Conservation (phyloP, 495 filamentous ascomycete genomes). For the Annulohypoxylon maeteangense region DNA sequence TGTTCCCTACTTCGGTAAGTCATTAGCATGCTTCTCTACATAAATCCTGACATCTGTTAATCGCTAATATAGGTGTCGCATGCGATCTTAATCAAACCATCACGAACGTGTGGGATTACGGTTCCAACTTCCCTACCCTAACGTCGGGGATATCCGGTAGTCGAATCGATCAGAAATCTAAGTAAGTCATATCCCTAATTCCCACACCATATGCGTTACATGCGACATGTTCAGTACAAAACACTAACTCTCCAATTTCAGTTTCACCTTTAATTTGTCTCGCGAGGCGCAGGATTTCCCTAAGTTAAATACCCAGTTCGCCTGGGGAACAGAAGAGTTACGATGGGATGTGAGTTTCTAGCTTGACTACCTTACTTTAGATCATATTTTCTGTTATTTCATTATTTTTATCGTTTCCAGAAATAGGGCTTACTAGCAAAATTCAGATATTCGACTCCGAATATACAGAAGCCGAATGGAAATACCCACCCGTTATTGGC, state of each 20-base stretch:
- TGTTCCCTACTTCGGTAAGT: slow-evolving; percentile 48
- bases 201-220: background rate
- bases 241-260: slow-evolving; percentile 4
- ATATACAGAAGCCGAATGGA: slow-evolving; percentile 44
- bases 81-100: slow-evolving; percentile 34
- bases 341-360: slow-evolving; percentile 45
- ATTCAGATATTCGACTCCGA: slow-evolving; percentile 41
- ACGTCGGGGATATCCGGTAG: slow-evolving; percentile 34
- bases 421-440: too few relatives aligned
- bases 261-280: slow-evolving; percentile 45
- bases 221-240: background rate
- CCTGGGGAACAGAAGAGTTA: slow-evolving; percentile 47
- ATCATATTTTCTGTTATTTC: background rate
- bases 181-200: slow-evolving; percentile 11
- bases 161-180: slow-evolving; percentile 29
- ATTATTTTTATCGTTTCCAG: too few relatives aligned
- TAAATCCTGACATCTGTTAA: slow-evolving; percentile 18
- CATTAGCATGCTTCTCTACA: background rate
- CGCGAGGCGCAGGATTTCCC: slow-evolving; percentile 30
- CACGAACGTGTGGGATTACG: slow-evolving; percentile 26
- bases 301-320: slow-evolving; percentile 31
- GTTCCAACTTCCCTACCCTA: background rate
- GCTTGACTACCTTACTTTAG: background rate
- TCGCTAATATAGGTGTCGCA: slow-evolving; percentile 18
- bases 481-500: slow-evolving; percentile 48